Percentiles rank a stretch among this genome's conserved stretches.
These are phyloP conservation scores for Cutaneotrichosporon sp. DNA, from an alignment of 1,284 basidiomycete species.

Conservation along the genomic window DNA sequence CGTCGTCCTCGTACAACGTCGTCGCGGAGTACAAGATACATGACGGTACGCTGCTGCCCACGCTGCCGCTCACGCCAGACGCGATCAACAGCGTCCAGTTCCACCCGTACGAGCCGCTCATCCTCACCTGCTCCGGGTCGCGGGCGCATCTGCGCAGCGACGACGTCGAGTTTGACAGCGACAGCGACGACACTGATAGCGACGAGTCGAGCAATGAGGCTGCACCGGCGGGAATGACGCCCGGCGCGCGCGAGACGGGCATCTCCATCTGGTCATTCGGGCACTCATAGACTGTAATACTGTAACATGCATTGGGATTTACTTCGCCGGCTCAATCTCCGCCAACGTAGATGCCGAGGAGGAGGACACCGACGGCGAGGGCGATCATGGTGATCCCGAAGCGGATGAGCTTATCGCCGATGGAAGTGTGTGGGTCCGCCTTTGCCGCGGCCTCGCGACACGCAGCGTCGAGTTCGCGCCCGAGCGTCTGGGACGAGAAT, in stretches of 20 bases:
- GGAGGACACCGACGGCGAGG: slow-evolving; percentile 1
- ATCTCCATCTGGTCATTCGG: slow-evolving; percentile 10
- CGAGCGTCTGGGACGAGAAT: slow-evolving; percentile 65
- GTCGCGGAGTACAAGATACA: slow-evolving; percentile 15
- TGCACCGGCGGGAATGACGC: not conserved
- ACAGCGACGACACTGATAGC: not conserved
- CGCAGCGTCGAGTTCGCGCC: slow-evolving; percentile 58
- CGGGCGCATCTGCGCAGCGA: slow-evolving; percentile 12
- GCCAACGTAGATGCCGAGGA: slow-evolving; percentile 6
- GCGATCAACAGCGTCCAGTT: slow-evolving; percentile 40
- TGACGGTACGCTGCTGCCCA: slow-evolving; percentile 11
- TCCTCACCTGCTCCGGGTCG: slow-evolving; percentile 36
- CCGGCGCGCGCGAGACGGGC: slow-evolving; percentile 2
- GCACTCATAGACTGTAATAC: not conserved
- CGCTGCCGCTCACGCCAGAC: slow-evolving; percentile 23
- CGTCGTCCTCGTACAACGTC: slow-evolving; percentile 5
- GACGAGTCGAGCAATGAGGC: not conserved
- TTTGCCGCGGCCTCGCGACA: slow-evolving; percentile 53
- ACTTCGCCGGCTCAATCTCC: not conserved
- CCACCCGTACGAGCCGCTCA: slow-evolving; percentile 36
- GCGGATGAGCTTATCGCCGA: slow-evolving; percentile 37
- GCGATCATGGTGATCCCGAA: slow-evolving; percentile 9
- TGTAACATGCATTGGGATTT: slow-evolving; percentile 4
- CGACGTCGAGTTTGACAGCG: slow-evolving; percentile 6
- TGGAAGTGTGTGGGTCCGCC: slow-evolving; percentile 32